Percentiles rank a stretch among this genome's conserved stretches.
Evolutionary conservation across 768 basidiomycete species (phyloP).

Genomic region (Tylopilus intermedius): DNA sequence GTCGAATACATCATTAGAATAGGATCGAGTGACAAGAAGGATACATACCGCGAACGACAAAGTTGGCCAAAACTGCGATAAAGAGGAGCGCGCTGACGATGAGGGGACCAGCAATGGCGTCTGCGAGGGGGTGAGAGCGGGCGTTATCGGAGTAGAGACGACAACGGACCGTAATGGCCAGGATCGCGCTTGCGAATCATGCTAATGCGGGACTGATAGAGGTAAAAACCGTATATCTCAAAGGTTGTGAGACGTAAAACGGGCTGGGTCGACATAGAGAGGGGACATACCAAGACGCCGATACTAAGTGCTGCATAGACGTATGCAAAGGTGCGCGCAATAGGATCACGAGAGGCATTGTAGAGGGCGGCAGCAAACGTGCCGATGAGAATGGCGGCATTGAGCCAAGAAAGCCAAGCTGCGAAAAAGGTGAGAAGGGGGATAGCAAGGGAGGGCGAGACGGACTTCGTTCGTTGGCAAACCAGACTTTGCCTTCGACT

Average conservation of each 20-base stretch:
- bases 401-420: conserved; percentile 95
- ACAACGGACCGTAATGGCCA: conserved; percentile 71
- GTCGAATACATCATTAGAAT: conserved; percentile 4
- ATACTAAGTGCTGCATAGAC: conserved; percentile 78
- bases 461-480: conserved; percentile 90
- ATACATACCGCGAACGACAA: conserved; percentile 72
- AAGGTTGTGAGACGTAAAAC: not conserved
- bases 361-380: conserved; percentile 84
- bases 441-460: not conserved
- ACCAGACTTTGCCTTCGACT: conserved; percentile 96
- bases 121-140: conserved; percentile 36
- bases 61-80: conserved; percentile 82
- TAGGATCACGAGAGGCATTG: conserved; percentile 64
- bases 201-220: conserved; percentile 85
- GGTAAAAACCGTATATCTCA: conserved; percentile 77
- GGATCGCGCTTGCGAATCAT: conserved; percentile 89
- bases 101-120: conserved; percentile 77
- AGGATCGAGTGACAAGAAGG: not conserved
- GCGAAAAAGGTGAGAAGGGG: conserved; percentile 3
- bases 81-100: conserved; percentile 81
- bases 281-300: conserved; percentile 48
- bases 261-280: not conserved
- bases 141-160: not conserved
- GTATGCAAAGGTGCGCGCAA: conserved; percentile 77
- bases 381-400: conserved; percentile 76